Conservation (phyloP, 148 eudicot species). For the Fagopyrum homotropicum region DNA sequence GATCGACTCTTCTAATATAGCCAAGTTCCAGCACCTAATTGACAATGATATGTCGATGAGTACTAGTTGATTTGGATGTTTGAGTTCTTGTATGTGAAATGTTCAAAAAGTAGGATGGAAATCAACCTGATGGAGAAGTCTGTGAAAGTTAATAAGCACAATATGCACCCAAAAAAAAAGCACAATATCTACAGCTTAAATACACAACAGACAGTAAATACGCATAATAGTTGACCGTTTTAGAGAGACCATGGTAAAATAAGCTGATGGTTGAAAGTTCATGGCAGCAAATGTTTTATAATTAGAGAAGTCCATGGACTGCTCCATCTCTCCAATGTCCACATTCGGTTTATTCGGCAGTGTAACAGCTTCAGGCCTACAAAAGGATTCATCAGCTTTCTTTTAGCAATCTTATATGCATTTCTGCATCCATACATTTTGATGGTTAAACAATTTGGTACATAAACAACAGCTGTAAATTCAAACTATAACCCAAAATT, state of each 20-base stretch:
- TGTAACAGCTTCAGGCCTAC: constrained; percentile 78
- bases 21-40: background rate
- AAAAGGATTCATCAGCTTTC: constrained; percentile 1
- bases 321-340: constrained; percentile 63
- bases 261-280: constrained; percentile 55
- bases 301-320: constrained; percentile 34
- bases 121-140: background rate
- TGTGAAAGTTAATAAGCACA: background rate
- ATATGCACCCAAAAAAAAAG: too few species aligned
- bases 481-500: background rate
- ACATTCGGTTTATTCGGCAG: constrained; percentile 47
- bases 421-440: background rate
- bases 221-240: background rate
- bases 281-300: constrained; percentile 22
- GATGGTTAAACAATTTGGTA: background rate
- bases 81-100: background rate
- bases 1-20: background rate
- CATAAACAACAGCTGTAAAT: background rate
- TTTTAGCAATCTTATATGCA: constrained; percentile 1
- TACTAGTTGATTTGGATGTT: background rate
- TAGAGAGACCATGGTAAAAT: constrained; percentile 56
- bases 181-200: background rate
- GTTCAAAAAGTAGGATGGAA: background rate
- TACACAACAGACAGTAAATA: background rate
- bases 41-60: background rate